phyloP scores from a whole-genome alignment of 768 basidiomycete genomes.

The Mycena vulgaris region DNA sequence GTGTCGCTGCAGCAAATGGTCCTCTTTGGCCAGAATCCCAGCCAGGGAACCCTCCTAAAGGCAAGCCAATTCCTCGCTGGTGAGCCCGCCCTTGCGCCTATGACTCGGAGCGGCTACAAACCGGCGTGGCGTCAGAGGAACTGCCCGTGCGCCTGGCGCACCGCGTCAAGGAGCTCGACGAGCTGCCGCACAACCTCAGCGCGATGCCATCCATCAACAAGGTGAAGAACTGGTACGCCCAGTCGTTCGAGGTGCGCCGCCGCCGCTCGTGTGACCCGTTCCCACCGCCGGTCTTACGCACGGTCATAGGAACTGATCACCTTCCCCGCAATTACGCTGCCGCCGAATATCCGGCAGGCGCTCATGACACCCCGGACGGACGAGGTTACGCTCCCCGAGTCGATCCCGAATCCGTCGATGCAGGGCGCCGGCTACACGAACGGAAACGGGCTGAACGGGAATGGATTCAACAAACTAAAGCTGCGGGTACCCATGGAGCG shows the following conservation, averaged over 20 bases:
- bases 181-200: slow-evolving; percentile 92
- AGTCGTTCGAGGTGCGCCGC: slow-evolving; percentile 91
- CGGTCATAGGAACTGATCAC: slow-evolving; percentile 84
- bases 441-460: slow-evolving; percentile 51
- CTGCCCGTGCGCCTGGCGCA: slow-evolving; percentile 96
- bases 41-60: slow-evolving; percentile 93
- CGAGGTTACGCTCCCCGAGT: slow-evolving; percentile 73
- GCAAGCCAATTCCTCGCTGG: slow-evolving; percentile 92
- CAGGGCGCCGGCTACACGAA: slow-evolving; percentile 38
- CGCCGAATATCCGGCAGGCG: slow-evolving; percentile 77
- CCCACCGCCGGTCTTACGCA: slow-evolving; percentile 23
- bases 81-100: slow-evolving; percentile 44
- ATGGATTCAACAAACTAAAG: slow-evolving; percentile 70
- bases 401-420: slow-evolving; percentile 85
- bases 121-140: slow-evolving; percentile 72
- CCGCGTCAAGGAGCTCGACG: slow-evolving; percentile 95
- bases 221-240: slow-evolving; percentile 99
- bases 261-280: slow-evolving; percentile 31
- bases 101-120: not conserved
- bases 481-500: slow-evolving; percentile 89
- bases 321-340: slow-evolving; percentile 85
- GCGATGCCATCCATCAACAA: slow-evolving; percentile 94
- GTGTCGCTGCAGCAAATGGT: slow-evolving; percentile 99
- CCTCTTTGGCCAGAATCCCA: slow-evolving; percentile 95
- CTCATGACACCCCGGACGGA: slow-evolving; percentile 66